Percentiles rank a stretch among this genome's conserved stretches.
These are phyloP conservation scores for Pichia deserticola DNA, from an alignment of 805 yeast genomes.

Conservation along the genomic window DNA sequence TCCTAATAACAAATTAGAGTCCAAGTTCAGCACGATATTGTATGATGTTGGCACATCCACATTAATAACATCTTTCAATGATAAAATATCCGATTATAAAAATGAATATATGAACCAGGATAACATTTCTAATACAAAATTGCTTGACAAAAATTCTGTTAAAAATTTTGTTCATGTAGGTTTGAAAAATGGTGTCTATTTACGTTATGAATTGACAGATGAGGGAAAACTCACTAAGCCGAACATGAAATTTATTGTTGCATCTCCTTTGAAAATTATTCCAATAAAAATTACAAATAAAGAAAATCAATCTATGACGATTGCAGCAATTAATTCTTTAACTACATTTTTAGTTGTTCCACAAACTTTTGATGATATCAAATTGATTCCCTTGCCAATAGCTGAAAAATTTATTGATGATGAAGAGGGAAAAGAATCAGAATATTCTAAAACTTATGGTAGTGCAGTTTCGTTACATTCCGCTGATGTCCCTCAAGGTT, in stretches of 20 bases:
- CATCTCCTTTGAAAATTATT: neutral
- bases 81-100: slow-evolving; percentile 1
- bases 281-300: neutral
- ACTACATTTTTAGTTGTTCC: slow-evolving; percentile 6
- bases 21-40: slow-evolving; percentile 58
- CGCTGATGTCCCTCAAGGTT: slow-evolving; percentile 55
- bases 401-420: slow-evolving; percentile 34
- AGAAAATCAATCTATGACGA: neutral
- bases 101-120: slow-evolving; percentile 9
- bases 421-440: neutral
- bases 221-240: slow-evolving; percentile 57
- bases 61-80: slow-evolving; percentile 16
- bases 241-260: neutral
- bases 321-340: slow-evolving; percentile 1
- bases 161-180: slow-evolving; percentile 60
- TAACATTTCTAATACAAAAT: no score
- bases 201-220: slow-evolving; percentile 49
- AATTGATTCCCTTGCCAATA: slow-evolving; percentile 40
- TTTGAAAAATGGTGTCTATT: slow-evolving; percentile 75
- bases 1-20: slow-evolving; percentile 51
- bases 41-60: slow-evolving; percentile 39
- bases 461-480: slow-evolving; percentile 39
- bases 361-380: slow-evolving; percentile 23
- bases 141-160: neutral
- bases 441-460: slow-evolving; percentile 2